Conservation (phyloP, 805 yeast genomes). For the Yarrowia bubula region DNA sequence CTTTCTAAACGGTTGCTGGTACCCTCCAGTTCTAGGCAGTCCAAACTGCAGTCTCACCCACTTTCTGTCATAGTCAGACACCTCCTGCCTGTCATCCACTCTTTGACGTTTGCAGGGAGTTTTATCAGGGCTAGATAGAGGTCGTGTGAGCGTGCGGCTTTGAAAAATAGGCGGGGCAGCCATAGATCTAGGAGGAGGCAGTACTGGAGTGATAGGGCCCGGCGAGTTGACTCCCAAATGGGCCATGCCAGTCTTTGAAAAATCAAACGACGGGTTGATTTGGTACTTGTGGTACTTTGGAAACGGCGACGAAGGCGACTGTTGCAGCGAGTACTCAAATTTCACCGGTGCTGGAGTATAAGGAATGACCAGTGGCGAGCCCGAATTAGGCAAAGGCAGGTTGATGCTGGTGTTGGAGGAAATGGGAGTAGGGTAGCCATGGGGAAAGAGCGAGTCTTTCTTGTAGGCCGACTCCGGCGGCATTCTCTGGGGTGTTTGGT, state of each 20-base stretch:
- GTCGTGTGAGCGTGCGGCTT: background rate
- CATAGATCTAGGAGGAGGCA: constrained; percentile 2
- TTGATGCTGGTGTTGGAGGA: constrained; percentile 12
- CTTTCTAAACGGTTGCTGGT: constrained; percentile 5
- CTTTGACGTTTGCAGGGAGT: background rate
- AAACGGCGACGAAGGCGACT: background rate
- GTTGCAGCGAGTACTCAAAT: constrained; percentile 3
- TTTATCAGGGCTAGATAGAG: background rate
- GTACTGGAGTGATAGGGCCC: background rate
- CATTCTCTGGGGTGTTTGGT: constrained; percentile 2
- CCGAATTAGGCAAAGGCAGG: background rate
- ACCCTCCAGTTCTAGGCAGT: constrained; percentile 1
- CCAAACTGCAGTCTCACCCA: constrained; percentile 20
- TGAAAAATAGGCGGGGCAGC: constrained; percentile 12
- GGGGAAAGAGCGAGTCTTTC: background rate
- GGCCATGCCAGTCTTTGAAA: constrained; percentile 8
- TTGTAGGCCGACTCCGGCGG: background rate
- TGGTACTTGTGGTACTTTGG: constrained; percentile 13
- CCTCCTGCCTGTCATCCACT: constrained; percentile 1
- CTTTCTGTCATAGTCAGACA: constrained; percentile 13
- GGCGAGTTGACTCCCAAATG: constrained; percentile 1
- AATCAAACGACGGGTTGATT: constrained; percentile 12
- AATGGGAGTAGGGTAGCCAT: constrained; percentile 9
- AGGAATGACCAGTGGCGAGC: background rate
- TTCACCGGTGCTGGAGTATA: constrained; percentile 4